phyloP scores from a whole-genome alignment of 192 early-diverging fungal species.

The Geosiphon pyriformis region DNA sequence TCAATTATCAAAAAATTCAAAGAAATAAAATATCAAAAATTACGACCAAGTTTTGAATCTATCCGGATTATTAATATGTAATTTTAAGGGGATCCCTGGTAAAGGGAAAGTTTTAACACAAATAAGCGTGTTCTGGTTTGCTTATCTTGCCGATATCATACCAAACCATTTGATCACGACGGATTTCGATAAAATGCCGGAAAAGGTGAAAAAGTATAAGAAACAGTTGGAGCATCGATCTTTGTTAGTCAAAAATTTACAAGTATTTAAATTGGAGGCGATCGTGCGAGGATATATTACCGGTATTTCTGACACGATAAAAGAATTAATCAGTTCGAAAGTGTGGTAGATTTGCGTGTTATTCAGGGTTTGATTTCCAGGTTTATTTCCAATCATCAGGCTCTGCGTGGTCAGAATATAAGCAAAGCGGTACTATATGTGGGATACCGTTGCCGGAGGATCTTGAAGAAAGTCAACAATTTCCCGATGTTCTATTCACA shows the following conservation, averaged over 20 bases:
- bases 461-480: constrained; percentile 78
- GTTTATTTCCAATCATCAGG: constrained; percentile 35
- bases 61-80: background rate
- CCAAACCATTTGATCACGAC: constrained; percentile 95
- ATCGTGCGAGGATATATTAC: constrained; percentile 98
- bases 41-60: too few species aligned
- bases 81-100: constrained; percentile 74
- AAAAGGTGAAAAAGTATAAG: constrained; percentile 77
- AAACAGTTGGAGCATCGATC: constrained; percentile 84
- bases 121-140: constrained; percentile 95
- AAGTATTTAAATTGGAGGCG: constrained; percentile 93
- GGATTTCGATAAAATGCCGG: constrained; percentile 90
- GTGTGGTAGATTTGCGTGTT: background rate
- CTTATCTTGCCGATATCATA: constrained; percentile 79
- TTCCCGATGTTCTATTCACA: constrained; percentile 83
- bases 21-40: too few species aligned
- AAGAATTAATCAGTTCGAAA: too few species aligned
- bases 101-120: constrained; percentile 98
- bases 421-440: constrained; percentile 88
- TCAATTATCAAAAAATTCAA: too few species aligned
- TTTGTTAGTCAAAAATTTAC: constrained; percentile 87
- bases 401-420: constrained; percentile 94
- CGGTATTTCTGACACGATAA: constrained; percentile 34
- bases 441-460: constrained; percentile 79
- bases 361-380: background rate